Evolutionary conservation across 2,329 filamentous ascomycete genomes (phyloP), one percentile per base, ranked within the genome.

Genomic region (Peltaster fructicola): DNA sequence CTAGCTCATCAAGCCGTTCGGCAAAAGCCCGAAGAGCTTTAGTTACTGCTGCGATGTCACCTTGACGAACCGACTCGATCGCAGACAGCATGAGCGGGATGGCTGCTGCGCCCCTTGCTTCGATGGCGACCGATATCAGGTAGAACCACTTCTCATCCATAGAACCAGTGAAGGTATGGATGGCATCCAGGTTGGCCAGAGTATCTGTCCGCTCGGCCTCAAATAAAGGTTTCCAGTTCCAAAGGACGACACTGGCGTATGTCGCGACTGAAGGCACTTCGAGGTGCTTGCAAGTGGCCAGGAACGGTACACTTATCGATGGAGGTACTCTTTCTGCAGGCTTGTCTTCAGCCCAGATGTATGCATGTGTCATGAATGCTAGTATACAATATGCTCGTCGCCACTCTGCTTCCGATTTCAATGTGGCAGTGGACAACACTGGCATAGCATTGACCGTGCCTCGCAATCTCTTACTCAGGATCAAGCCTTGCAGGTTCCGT

Each of bases 61-160:
- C 64, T 11, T 63, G 55, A 24, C 81, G 69, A 12, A 74, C 84
- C 17, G 84, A 84, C 25, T 68, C 61, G 29, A 98, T 84, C 22
- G 88, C 88, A 19, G 72, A 65, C 20, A 98, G 61, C 80, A 93
- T 92, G 30, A 92, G 57, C 0, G 82, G 73, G 26, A 98, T 73
- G 30, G 84, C 77, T 3, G 82, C 78, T 0, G 74, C 88, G 14
- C 81, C 85, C 28, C 81, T 74, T 27, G 84, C 82, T 54, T 98
- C 88, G 35, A 98, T 93, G 33, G 85, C 88, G 3, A 93, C 79
- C 1, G 82, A 93, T 25, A 95, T 71, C 8, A 98, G 63, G 48
- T 95, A 98, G 48, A 98, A 98, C 88, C 88, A 98, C 34, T 88
- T 92, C 55, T 98, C 88, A 47, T 98, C 88, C 27, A 91, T 61